Conservation (phyloP, 805 yeast genomes). For the Ogataea philodendri region DNA sequence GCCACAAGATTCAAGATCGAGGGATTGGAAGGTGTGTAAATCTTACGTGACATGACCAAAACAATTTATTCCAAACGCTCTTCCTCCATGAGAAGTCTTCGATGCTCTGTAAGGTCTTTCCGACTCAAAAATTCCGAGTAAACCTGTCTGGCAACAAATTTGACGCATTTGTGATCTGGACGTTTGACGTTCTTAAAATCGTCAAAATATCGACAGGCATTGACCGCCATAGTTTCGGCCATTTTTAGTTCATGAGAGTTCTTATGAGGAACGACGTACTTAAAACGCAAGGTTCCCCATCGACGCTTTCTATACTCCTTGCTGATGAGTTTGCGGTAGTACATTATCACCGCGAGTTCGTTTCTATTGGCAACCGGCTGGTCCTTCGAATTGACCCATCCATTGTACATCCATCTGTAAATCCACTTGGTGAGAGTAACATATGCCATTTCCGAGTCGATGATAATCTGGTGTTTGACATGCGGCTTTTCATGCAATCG, state of each 20-base stretch:
- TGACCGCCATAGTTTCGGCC: constrained; percentile 82
- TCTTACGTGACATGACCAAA: no score
- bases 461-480: neutral
- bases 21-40: no score
- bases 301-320: constrained; percentile 34
- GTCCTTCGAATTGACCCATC: constrained; percentile 1
- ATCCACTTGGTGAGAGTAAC: no score
- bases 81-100: no score
- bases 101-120: no score
- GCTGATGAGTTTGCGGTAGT: constrained; percentile 36
- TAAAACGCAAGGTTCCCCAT: constrained; percentile 42
- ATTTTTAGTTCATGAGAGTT: constrained; percentile 69
- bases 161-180: no score
- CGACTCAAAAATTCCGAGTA: no score
- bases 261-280: constrained; percentile 71
- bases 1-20: constrained; percentile 47
- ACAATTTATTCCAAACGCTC: no score
- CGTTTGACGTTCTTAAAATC: no score
- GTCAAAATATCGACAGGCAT: no score
- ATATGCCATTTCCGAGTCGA: constrained; percentile 2
- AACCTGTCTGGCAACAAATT: no score
- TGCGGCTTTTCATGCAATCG: neutral
- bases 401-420: neutral
- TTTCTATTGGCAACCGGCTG: constrained; percentile 30
- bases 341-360: constrained; percentile 38